Evolutionary conservation across 192 early-diverging fungal species (phyloP), one percentile per base, ranked within the genome.

Genomic region (Coemansia sp.): DNA sequence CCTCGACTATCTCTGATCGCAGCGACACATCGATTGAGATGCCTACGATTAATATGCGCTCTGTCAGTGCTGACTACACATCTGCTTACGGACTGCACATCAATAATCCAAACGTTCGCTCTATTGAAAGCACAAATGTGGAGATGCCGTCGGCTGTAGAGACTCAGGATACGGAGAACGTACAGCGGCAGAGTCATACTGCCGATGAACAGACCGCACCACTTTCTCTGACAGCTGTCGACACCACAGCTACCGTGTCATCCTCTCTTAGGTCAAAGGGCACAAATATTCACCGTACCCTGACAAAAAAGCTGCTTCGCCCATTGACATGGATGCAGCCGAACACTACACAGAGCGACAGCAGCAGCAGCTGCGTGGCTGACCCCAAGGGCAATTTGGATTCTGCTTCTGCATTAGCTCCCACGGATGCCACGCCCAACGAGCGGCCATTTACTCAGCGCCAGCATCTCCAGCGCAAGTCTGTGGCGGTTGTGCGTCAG

Each of bases 1-100:
- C 59, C 14, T 59, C 59, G 13, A 57, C 71, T 7, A 64, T 64
- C 27, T 73, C 70, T 14, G 50, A 48, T 45, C 64, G 66, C 41
- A 60, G 56, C 44, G 49, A 49, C 12, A 22, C 46, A 22, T 62
- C 59, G 49, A 17, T 57, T 13, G 63, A 57, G 30, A 47, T 60
- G 62, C 47, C 62, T 0, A 33, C 44, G 15, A 40, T 53, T 2
- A 57, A 49, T 40, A 69, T 76, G 73, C 73, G 73, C 54, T 76
- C 73, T 37, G 63, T 76, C 25, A 76, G 73, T 53, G 67, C 61
- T 47, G 73, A 76, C 48, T 60, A 69, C 21, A 59, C 67, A 10
- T 63, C 18, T 39, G 67, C 53, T 23, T 76, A 76, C 37, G 67
- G 62, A 25, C 47, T 65, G 45, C 66, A 64, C 9, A 64, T 65